These are phyloP conservation scores for Ormosia semicastrata DNA, from an alignment of 306 rosid genomes.

Conservation along the genomic window DNA sequence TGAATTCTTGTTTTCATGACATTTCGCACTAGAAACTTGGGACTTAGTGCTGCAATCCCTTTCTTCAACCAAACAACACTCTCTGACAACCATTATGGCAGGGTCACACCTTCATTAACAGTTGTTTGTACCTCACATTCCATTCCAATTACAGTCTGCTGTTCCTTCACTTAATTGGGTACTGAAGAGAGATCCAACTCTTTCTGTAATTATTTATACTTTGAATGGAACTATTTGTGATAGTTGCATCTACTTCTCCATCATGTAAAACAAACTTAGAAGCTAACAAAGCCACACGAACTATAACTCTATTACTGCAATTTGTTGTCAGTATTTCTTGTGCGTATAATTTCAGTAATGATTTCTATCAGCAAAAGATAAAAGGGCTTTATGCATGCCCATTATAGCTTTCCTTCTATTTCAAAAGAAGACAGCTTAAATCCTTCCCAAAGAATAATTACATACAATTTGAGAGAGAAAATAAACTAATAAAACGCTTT, in stretches of 20 bases:
- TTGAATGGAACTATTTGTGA: constrained; percentile 37
- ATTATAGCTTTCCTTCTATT: constrained; percentile 25
- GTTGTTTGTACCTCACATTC: constrained; percentile 29
- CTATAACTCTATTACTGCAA: constrained; percentile 13
- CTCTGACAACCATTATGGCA: not conserved
- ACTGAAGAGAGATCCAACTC: not conserved
- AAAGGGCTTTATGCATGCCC: constrained; percentile 38
- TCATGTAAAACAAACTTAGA: constrained; percentile 86
- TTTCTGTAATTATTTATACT: constrained; percentile 29
- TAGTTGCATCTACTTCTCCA: constrained; percentile 47
- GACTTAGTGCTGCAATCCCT: constrained; percentile 21
- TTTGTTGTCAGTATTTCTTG: constrained; percentile 21
- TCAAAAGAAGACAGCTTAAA: constrained; percentile 18
- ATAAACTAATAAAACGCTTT: constrained; percentile 11
- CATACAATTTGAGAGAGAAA: not conserved
- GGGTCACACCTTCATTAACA: not conserved
- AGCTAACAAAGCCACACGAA: constrained; percentile 58
- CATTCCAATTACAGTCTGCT: constrained; percentile 2
- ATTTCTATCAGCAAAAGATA: not conserved
- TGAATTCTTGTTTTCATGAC: not conserved
- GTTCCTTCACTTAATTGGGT: constrained; percentile 1
- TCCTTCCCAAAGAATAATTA: constrained; percentile 15
- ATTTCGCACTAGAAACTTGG: not conserved
- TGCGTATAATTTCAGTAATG: constrained; percentile 28
- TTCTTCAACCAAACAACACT: constrained; percentile 54